Percentiles rank a stretch among this genome's conserved stretches.
These are phyloP conservation scores for Diaporthe sp. DNA, from an alignment of 2,329 filamentous ascomycete genomes.

Conservation along the genomic window DNA sequence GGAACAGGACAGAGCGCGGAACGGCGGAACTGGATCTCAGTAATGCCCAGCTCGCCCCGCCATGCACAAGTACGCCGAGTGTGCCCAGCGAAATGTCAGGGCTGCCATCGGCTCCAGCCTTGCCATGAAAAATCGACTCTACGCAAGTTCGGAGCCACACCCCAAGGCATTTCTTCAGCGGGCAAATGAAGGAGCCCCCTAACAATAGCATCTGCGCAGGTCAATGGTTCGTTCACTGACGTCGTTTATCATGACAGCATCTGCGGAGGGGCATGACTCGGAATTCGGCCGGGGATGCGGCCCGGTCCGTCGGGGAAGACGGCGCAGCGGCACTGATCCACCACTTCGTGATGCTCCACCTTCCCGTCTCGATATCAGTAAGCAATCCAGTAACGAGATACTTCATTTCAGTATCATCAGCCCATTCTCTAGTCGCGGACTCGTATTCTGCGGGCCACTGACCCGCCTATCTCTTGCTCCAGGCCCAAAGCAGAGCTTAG, in stretches of 20 bases:
- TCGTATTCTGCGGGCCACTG: neutral
- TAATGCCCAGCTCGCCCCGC: neutral
- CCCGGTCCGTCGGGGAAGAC: neutral
- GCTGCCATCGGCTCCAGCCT: neutral
- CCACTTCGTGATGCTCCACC: neutral
- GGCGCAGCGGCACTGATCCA: neutral
- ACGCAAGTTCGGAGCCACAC: neutral
- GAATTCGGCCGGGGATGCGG: neutral
- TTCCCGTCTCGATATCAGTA: neutral
- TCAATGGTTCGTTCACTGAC: neutral
- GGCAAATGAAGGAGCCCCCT: too few species aligned
- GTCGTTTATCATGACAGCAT: neutral
- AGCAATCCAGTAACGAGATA: neutral
- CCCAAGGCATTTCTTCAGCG: neutral
- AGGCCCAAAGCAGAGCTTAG: neutral
- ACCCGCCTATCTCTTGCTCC: neutral
- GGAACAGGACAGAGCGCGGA: neutral
- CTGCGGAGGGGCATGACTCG: neutral
- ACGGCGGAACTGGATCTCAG: slow-evolving; percentile 2
- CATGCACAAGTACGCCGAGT: neutral
- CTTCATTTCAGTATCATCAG: too few species aligned
- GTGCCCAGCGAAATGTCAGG: neutral
- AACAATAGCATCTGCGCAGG: neutral
- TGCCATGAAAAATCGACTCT: too few species aligned
- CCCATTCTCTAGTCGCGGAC: neutral